These are phyloP conservation scores for Isatis tinctoria DNA, from an alignment of 345 rosid species.

Conservation along the genomic window DNA sequence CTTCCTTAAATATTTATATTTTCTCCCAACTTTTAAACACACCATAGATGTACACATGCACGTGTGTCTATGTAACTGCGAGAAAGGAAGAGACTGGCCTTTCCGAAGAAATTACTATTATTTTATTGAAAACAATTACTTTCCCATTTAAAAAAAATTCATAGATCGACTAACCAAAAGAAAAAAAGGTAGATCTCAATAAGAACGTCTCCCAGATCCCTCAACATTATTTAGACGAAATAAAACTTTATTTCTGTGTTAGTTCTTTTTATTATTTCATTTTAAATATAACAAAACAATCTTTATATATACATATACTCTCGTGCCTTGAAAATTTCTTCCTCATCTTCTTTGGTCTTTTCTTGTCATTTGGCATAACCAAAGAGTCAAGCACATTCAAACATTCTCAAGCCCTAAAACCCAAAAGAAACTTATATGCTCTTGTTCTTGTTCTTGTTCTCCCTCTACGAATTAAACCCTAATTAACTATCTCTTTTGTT, in stretches of 20 bases:
- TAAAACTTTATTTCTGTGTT: neutral
- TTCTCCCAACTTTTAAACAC: neutral
- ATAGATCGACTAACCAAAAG: conserved; percentile 8
- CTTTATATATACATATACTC: conserved; percentile 20
- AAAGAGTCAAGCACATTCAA: conserved; percentile 45
- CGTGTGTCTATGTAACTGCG: conserved; percentile 35
- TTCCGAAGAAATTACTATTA: conserved; percentile 6
- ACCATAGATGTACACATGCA: conserved; percentile 27
- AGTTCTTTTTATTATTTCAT: neutral
- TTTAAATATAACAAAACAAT: neutral
- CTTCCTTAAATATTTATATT: neutral
- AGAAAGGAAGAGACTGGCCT: conserved; percentile 24
- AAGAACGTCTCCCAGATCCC: conserved; percentile 44
- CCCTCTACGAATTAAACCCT: conserved; percentile 34
- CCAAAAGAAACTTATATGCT: conserved; percentile 43
- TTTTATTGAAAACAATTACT: neutral
- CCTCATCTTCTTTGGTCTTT: conserved; percentile 38
- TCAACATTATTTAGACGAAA: conserved; percentile 22
- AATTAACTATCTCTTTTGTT: conserved; percentile 39
- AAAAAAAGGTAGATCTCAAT: conserved; percentile 41
- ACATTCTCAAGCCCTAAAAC: conserved; percentile 42
- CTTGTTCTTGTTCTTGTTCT: conserved; percentile 28
- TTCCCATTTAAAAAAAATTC: conserved; percentile 6
- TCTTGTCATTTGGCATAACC: conserved; percentile 70
- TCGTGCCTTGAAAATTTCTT: conserved; percentile 38